Evolutionary conservation across 2,329 filamentous ascomycete species (phyloP), one percentile per base, ranked within the genome.

Genomic region (Pseudophaeomoniella oleicola): DNA sequence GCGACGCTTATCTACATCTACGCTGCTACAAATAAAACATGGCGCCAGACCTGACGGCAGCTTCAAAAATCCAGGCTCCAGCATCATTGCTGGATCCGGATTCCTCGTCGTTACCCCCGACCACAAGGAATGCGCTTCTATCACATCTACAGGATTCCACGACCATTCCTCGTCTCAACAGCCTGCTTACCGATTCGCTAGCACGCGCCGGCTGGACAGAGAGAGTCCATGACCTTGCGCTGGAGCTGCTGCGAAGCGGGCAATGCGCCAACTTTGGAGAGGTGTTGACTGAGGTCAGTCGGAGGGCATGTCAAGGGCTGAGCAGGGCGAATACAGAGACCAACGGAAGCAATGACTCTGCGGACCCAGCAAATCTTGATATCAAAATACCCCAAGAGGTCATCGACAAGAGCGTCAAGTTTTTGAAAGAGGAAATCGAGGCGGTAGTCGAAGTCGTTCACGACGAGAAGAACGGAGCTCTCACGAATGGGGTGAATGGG

Each of bases 161-260:
- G 47, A 63, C 66, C 37, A 66, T 76, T 44, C 62, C 65, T 47
- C 64, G 66, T 48, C 69, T 78, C 31, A 70, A 75, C 48, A 47
- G 57, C 27, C 61, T 64, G 1, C 60, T 78, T 16, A 59, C 66
- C 40, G 63, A 71, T 47, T 63, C 66, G 15, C 62, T 77, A 9
- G 66, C 72, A 46, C 62, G 68, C 37, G 55, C 60, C n/a, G 72
- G 72, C 45, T 78, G 72, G 72, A 67, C 68, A 30, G 63, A 71
- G 46, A 60, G 61, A 17, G 60, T 78, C 41, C 66, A 66, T 39
- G 58, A 57, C 33, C 66, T 76, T 41, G 62, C 72, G 13, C 64
- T 66, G 33, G 60, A 69, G 38, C 61, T 77, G 30, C 65, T 77
- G 37, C 67, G 72, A 45, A 67, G 63, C 16, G 71, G 71, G 33